These are phyloP conservation scores for Myxozyma lipomycoides DNA, from an alignment of 805 yeast species.

Conservation along the genomic window DNA sequence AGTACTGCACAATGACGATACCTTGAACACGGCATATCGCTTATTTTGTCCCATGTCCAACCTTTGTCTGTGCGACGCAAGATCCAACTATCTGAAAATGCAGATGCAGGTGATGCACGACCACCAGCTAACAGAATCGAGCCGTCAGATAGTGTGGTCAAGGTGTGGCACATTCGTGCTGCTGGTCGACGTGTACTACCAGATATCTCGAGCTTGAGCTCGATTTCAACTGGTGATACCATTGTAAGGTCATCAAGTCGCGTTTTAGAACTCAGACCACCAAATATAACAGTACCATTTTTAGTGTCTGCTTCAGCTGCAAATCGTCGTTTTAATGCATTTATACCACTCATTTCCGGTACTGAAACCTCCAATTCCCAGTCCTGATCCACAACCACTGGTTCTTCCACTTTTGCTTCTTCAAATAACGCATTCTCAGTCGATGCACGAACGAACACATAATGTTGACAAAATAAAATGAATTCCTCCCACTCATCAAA, in stretches of 20 bases:
- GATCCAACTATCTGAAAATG: constrained; percentile 46
- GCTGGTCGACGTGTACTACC: constrained; percentile 14
- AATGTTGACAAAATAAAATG: constrained; percentile 69
- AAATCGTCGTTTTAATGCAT: constrained; percentile 12
- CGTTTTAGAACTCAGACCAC: constrained; percentile 21
- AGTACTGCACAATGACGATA: constrained; percentile 49
- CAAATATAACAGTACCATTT: constrained; percentile 5
- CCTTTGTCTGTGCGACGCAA: constrained; percentile 25
- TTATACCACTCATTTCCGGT: not conserved
- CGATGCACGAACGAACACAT: constrained; percentile 62
- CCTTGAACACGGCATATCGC: constrained; percentile 45
- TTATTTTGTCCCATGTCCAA: constrained; percentile 42
- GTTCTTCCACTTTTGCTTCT: not conserved
- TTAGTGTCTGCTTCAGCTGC: constrained; percentile 7
- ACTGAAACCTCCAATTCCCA: not conserved
- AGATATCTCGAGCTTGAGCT: constrained; percentile 7
- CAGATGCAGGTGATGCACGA: constrained; percentile 54
- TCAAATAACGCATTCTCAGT: not conserved
- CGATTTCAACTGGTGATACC: constrained; percentile 3
- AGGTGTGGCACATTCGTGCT: constrained; percentile 58
- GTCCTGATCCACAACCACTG: not conserved
- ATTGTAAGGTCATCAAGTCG: constrained; percentile 24
- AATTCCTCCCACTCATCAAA: constrained; percentile 88
- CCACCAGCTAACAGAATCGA: constrained; percentile 57
- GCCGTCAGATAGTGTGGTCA: constrained; percentile 38